A percentile compares a stretch with the other conserved stretches of the same genome.
Conservation (phyloP, 2,329 filamentous ascomycete genomes). For the Xylariaceae sp. region DNA sequence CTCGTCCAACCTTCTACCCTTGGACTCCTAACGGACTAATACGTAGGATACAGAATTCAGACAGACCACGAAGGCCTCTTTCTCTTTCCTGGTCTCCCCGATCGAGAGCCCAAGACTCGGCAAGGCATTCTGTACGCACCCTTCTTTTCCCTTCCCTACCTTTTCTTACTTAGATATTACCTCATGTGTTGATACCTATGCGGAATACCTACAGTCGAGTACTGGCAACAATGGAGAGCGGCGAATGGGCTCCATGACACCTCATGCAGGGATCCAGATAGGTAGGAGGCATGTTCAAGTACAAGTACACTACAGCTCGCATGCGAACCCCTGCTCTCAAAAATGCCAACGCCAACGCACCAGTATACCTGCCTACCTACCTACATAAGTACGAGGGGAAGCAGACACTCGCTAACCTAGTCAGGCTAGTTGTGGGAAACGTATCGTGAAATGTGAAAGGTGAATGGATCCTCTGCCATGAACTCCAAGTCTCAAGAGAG, state of each 20-base stretch:
- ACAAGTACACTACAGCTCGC: conserved; percentile 8
- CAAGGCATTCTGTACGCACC: not conserved
- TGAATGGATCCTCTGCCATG: not conserved
- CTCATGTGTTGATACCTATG: no score
- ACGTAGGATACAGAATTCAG: not conserved
- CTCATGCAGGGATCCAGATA: conserved; percentile 15
- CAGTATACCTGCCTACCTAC: not conserved
- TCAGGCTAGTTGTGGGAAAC: not conserved
- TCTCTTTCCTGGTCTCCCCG: not conserved
- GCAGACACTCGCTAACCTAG: not conserved
- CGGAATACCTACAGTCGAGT: no score
- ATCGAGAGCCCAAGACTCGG: not conserved
- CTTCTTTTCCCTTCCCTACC: not conserved
- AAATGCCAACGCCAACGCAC: conserved; percentile 14
- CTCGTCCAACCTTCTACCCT: no score
- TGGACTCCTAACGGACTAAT: no score
- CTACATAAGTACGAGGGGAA: no score
- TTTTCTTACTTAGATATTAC: not conserved
- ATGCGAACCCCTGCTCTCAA: conserved; percentile 18
- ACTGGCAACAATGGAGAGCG: not conserved
- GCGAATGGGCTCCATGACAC: conserved; percentile 12
- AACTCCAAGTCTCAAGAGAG: no score
- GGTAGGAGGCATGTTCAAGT: not conserved
- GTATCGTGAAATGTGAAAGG: not conserved
- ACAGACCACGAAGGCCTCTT: not conserved